Evolutionary conservation across 2,329 filamentous ascomycete genomes (phyloP).

Genomic region (Fusarium bactridioides): DNA sequence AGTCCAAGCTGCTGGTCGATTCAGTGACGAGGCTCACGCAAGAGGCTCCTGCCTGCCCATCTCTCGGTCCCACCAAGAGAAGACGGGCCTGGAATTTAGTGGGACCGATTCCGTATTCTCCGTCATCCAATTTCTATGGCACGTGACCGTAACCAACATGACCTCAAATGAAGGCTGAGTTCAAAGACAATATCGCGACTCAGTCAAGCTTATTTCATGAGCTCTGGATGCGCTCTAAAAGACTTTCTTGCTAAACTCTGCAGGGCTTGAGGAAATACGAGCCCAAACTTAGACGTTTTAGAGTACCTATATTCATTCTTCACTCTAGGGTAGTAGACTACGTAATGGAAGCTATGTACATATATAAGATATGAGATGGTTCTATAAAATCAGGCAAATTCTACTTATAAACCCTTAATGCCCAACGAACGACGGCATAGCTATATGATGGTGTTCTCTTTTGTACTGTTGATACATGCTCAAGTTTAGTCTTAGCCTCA

Average conservation of each 20-base stretch:
- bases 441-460: neutral
- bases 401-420: neutral
- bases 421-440: neutral
- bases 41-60: constrained; percentile 51
- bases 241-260: no score
- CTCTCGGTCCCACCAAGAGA: constrained; percentile 25
- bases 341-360: neutral
- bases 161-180: neutral
- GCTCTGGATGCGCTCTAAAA: no score
- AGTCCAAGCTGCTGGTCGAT: constrained; percentile 41
- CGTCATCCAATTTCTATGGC: neutral
- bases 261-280: neutral
- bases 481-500: neutral
- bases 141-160: constrained; percentile 12
- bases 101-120: constrained; percentile 27
- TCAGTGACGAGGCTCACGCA: constrained; percentile 48
- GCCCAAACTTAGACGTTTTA: no score
- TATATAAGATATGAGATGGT: neutral
- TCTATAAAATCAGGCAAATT: neutral
- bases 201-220: neutral
- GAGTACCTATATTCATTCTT: neutral
- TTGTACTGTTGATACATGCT: neutral
- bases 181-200: neutral
- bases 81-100: constrained; percentile 35
- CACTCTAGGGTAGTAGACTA: neutral